Conservation (phyloP, 169 alveolate species). For the Babesia caballi region DNA sequence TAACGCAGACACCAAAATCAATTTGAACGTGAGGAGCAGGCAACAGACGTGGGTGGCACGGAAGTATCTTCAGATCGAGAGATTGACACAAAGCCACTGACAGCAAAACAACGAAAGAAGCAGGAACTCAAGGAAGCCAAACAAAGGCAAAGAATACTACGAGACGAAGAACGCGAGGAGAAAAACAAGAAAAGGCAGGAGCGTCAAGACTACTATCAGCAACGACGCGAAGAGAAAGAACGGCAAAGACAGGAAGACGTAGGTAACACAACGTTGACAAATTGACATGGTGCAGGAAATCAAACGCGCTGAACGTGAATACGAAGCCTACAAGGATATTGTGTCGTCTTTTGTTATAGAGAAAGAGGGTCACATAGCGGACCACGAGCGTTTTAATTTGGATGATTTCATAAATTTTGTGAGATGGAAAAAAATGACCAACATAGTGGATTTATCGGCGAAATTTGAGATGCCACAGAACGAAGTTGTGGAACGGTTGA, state of each 20-base stretch:
- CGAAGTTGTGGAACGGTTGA: conserved; percentile 43
- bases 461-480: conserved; percentile 30
- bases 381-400: conserved; percentile 8
- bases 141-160: conserved; percentile 14
- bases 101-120: conserved; percentile 53
- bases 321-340: conserved; percentile 42
- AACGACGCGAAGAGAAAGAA: conserved; percentile 46
- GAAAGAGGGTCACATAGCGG: conserved; percentile 40
- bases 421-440: conserved; percentile 35
- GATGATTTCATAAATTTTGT: conserved; percentile 54
- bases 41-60: background rate
- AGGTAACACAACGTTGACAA: background rate
- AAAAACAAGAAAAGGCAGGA: conserved; percentile 21
- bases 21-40: background rate
- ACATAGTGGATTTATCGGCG: conserved; percentile 53
- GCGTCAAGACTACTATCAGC: conserved; percentile 22
- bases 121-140: conserved; percentile 51
- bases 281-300: conserved; percentile 12
- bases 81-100: conserved; percentile 4
- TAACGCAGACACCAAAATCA: background rate
- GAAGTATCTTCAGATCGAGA: conserved; percentile 30
- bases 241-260: conserved; percentile 44
- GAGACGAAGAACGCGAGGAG: conserved; percentile 57
- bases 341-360: conserved; percentile 47
- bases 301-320: conserved; percentile 28